Percentiles rank a stretch among this genome's conserved stretches.
Conservation (phyloP, 83 land plant species). For the Diphasiastrum complanatum region DNA sequence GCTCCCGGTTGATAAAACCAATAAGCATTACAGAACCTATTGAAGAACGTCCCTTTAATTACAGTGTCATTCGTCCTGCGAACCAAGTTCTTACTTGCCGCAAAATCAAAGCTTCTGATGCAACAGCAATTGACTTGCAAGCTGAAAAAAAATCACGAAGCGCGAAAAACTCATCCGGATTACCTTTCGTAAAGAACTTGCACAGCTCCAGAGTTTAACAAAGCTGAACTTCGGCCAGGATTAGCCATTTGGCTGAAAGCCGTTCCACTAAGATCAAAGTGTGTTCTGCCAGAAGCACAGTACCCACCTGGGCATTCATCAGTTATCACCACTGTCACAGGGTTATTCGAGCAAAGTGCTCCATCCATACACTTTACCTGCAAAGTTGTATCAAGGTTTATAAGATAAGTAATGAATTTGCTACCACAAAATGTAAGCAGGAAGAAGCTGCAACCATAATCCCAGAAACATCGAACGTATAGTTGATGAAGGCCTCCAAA, state of each 20-base stretch:
- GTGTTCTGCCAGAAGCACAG: constrained; percentile 22
- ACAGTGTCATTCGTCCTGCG: too few relatives aligned
- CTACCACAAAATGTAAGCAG: too few relatives aligned
- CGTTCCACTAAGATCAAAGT: constrained; percentile 61
- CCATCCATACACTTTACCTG: constrained; percentile 40
- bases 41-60: too few relatives aligned
- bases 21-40: too few relatives aligned
- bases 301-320: constrained; percentile 50
- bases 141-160: too few relatives aligned
- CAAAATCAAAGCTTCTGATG: background rate
- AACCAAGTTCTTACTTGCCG: too few relatives aligned
- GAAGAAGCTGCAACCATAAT: too few relatives aligned
- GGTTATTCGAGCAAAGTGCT: constrained; percentile 36
- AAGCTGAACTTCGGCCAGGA: constrained; percentile 25
- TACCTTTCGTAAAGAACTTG: constrained; percentile 30
- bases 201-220: constrained; percentile 30
- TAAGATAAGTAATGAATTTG: background rate
- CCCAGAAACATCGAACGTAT: too few relatives aligned
- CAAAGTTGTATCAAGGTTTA: background rate
- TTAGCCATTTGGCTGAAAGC: constrained; percentile 52
- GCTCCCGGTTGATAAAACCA: background rate
- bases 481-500: background rate
- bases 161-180: background rate
- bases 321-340: constrained; percentile 51
- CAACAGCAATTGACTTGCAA: background rate